Base-by-base conservation (phyloP, 805 yeast genomes). In the Sungouiella blattae region DNA sequence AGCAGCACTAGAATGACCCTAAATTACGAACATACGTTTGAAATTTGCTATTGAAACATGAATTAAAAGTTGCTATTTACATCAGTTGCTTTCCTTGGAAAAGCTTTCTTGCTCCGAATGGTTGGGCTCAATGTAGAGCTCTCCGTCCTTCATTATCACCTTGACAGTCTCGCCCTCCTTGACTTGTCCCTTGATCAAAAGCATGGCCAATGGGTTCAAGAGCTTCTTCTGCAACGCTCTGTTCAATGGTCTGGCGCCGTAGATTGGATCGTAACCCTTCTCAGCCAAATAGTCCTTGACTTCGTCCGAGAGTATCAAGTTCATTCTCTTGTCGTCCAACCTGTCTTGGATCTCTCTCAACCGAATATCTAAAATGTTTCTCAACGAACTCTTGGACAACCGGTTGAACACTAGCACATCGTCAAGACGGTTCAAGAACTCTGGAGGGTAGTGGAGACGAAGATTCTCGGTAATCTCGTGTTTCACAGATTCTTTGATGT, bases 161-260 rank as follows among this genome's bases (percentile, higher is more conserved):
- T 41, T 18, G 7, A 62, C 68, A 4, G 48, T 46, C 35, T 67
- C 73, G 14, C 44, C 49, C 23, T 47, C 50, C 14, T 41, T 73
- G 9, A 91, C 70, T 50, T 84, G 84, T 3, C 97, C 97, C 53
- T 79, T 80, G 43, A 93, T 76, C 69, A 93, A 56, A 49, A 73
- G 65, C 51, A 77, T 71, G 3, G 98, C 95, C 76, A 93, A 73
- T 16, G 97, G 95, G 56, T 89, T 89, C 59, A 93, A 69, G n/a
- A 93, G 57, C 43, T 73, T 64, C 66, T 83, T 86, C 58, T 88
- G 95, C 41, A 91, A 79, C 34, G 88, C 73, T 51, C 98, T 77
- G 68, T 93, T 91, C 58, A 93, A 72, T 8, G 98, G 98, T 55
- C 98, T 77, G 0, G 98, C 98, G 49, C 98, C 98, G 54, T 91